Evolutionary conservation across 176 grass and related monocot species (phyloP), one percentile per base, ranked within the genome.

Genomic region (Elymus sibiricus): DNA sequence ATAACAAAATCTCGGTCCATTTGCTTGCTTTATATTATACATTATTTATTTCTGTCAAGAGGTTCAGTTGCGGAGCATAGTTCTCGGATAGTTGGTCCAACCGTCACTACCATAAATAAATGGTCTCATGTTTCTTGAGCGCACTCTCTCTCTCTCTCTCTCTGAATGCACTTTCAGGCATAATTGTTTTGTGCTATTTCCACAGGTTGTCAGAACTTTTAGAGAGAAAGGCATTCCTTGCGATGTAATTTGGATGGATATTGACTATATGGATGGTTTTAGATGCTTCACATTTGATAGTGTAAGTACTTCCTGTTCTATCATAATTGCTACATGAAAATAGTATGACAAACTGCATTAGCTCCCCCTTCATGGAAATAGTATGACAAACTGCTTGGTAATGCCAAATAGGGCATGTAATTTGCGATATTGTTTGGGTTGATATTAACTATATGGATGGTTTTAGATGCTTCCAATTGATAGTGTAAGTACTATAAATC

Each of bases 221-320:
- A 85, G 96, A 79, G 88, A 98, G 65, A 98, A 94, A 87, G 64
- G 84, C 34, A 98, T 98, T 89, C 96, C 96, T 79, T 95, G 96
- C 44, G 96, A 98, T 94, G 96, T 98, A 51, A 76, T 98, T 82
- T 98, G 96, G 96, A 98, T 98, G 96, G 96, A 98, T 86, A 95
- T 98, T 75, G 93, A 98, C 63, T 95, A 98, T 88, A 98, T 98
- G 96, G 79, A 98, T 86, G 96, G 96, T 83, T 98, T 98, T 83
- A 91, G 78, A 71, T 98, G 96, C 90, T 98, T 98, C 71, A 98
- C 91, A 6, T 95, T 95, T 89, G 93, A 98, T 85, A 64, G 84
- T 75, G 96, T 95, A 89, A 83, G 89, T 87, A 69, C 11, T 42
- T 85, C 74, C 17, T 27, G 1, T 66, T 83, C 4, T 56, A 16